These are phyloP conservation scores for Calonectria multiphialidica DNA, from an alignment of 2,329 filamentous ascomycete genomes.

Conservation along the genomic window DNA sequence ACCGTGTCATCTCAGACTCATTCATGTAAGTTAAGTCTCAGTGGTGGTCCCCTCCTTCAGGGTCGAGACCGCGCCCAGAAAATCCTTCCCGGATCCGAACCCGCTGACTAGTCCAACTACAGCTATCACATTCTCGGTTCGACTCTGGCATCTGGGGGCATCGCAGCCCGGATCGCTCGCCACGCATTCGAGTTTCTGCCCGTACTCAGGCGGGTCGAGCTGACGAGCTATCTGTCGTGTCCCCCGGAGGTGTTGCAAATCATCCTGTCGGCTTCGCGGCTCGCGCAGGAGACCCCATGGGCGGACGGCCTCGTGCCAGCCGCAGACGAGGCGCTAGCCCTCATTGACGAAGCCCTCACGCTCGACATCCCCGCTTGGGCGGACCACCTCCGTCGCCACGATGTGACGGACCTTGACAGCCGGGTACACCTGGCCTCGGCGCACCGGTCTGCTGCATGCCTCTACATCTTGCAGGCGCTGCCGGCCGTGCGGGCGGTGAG, in stretches of 20 bases:
- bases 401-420: conserved; percentile 54
- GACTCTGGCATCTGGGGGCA: conserved; percentile 51
- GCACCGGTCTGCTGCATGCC: conserved; percentile 60
- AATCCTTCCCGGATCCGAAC: neutral
- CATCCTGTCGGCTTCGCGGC: conserved; percentile 57
- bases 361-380: conserved; percentile 60
- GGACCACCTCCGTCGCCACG: conserved; percentile 49
- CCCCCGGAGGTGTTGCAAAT: conserved; percentile 58
- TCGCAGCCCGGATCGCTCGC: conserved; percentile 53
- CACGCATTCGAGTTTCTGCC: conserved; percentile 54
- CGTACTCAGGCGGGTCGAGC: conserved; percentile 56
- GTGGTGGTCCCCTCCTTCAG: neutral
- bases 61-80: conserved; percentile 1
- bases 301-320: conserved; percentile 47
- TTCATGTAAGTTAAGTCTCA: conserved; percentile 57
- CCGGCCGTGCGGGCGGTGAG: conserved; percentile 52
- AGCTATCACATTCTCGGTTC: conserved; percentile 57
- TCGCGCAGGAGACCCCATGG: conserved; percentile 53
- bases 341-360: conserved; percentile 55
- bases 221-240: conserved; percentile 57
- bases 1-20: conserved; percentile 62
- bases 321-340: conserved; percentile 52
- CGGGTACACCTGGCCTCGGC: conserved; percentile 59
- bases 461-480: conserved; percentile 60
- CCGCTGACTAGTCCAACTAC: conserved; percentile 31